Evolutionary conservation across 352 stramenopile species (phyloP).

Genomic region (Plasmopara viticola): DNA sequence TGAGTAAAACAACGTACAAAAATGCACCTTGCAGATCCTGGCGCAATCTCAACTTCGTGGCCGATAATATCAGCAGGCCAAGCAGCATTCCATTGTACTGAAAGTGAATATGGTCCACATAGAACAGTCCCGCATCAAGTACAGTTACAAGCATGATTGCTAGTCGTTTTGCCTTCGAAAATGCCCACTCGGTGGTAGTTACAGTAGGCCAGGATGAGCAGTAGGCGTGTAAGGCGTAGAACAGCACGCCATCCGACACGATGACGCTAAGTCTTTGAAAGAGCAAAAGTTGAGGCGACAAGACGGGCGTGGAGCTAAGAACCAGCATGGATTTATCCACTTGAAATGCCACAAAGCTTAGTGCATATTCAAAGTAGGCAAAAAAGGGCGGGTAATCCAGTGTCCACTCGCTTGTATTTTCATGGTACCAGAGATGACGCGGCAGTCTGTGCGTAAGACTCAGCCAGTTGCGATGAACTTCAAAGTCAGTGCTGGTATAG

Average conservation of each 20-base stretch:
- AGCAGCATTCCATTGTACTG: constrained; percentile 99
- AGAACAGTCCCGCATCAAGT: constrained; percentile 91
- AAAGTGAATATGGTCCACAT: constrained; percentile 99
- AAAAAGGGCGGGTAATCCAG: constrained; percentile 98
- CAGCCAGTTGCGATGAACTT: constrained; percentile 99
- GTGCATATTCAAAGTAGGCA: constrained; percentile 92
- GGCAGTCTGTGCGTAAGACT: constrained; percentile 90
- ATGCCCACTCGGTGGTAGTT: constrained; percentile 59
- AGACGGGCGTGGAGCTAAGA: constrained; percentile 54
- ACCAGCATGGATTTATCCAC: constrained; percentile 64
- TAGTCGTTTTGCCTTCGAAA: constrained; percentile 50
- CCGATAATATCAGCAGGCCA: constrained; percentile 89
- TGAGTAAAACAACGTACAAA: constrained; percentile 90
- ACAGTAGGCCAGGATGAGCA: constrained; percentile 79
- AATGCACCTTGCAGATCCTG: constrained; percentile 84
- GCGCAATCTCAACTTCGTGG: constrained; percentile 72
- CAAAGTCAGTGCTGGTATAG: constrained; percentile 96
- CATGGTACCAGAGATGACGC: constrained; percentile 91
- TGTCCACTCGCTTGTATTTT: constrained; percentile 94
- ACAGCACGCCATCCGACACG: constrained; percentile 85
- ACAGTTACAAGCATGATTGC: constrained; percentile 84
- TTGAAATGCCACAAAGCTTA: constrained; percentile 54
- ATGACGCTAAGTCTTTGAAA: constrained; percentile 94
- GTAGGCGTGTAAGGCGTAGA: constrained; percentile 70
- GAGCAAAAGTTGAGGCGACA: constrained; percentile 54